These are phyloP conservation scores for Eucalyptus fibrosa DNA, from an alignment of 345 rosid genomes.

Conservation along the genomic window DNA sequence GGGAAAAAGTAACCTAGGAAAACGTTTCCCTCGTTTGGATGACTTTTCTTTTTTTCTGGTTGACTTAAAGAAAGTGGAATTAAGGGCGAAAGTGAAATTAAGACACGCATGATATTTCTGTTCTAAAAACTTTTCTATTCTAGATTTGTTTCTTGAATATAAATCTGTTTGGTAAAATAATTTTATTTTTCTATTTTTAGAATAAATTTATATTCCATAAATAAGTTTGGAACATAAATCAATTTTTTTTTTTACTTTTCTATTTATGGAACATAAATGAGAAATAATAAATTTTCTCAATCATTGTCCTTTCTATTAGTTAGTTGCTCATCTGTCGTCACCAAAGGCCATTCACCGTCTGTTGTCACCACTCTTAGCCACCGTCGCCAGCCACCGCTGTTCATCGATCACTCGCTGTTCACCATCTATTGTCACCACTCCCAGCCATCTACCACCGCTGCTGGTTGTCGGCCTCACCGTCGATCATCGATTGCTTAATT, in stretches of 20 bases:
- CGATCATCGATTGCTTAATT: too few species aligned
- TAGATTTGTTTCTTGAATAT: fast-evolving
- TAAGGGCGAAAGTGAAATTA: background rate
- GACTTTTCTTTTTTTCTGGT: background rate
- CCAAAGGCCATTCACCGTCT: fast-evolving
- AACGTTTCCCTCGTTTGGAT: background rate
- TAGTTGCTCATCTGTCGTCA: fast-evolving
- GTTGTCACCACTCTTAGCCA: too few species aligned
- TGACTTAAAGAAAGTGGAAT: background rate
- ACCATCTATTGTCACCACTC: too few species aligned
- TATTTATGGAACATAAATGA: fast-evolving
- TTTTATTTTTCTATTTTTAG: too few species aligned
- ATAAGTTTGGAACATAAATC: fast-evolving
- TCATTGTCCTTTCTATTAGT: too few species aligned
- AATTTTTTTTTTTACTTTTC: too few species aligned
- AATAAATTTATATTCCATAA: fast-evolving
- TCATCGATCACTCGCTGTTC: fast-evolving
- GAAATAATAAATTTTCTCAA: too few species aligned
- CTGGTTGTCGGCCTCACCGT: fast-evolving
- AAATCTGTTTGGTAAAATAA: too few species aligned
- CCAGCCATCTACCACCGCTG: fast-evolving
- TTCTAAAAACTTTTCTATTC: fast-evolving
- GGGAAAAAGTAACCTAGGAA: background rate
- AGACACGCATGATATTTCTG: fast-evolving
- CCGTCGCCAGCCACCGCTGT: fast-evolving